Evolutionary conservation across 169 alveolate species (phyloP), one percentile per base, ranked within the genome.

Genomic region (Plasmodium cynomolgi): DNA sequence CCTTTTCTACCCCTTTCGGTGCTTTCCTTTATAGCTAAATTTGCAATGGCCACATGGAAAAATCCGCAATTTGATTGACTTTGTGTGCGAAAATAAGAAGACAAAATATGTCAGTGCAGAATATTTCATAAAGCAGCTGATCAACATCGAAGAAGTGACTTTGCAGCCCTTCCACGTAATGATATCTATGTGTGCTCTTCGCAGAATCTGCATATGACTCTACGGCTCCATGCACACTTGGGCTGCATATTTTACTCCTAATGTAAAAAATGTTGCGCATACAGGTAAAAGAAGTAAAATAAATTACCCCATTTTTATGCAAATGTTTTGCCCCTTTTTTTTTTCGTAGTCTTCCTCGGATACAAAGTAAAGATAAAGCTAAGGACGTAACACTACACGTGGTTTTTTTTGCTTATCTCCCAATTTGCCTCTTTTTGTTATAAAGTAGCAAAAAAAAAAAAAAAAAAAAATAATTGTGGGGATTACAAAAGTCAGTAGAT

Each of bases 41-140:
- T 90, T 90, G 73, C 79, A 79, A 50, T 90, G 94, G 94, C 94
- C 94, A 81, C 94, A 90, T 58, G 94, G 94, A 50, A 90, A 90
- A 81, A 81, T 90, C 23, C 72, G 91, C 41, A 90, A 90, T 68
- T 71, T 90, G 75, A 90, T 90, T 62, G 94, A 90, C 31, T 90
- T 90, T 80, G 94, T 90, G 33, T 90, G 94, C 34, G 94, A 90
- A 90, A 90, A 81, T 80, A 90, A 90, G 47, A 90, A 90, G 54
- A 90, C 88, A 39, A 90, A 80, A 90, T 90, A 80, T 68, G 94
- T 90, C n/a, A 90, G 94, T 90, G 88, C 94, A 15, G 94, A 90
- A 47, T 90, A 90, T 81, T 90, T 90, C 71, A 90, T 90, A 80
- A 90, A 90, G 56, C 94, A 90, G 80, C 50, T 90, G 26, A 90